A percentile compares a stretch with the other conserved stretches of the same genome.
These are phyloP conservation scores for Diplogelasinospora grovesii DNA, from an alignment of 495 filamentous ascomycete species.

Conservation along the genomic window DNA sequence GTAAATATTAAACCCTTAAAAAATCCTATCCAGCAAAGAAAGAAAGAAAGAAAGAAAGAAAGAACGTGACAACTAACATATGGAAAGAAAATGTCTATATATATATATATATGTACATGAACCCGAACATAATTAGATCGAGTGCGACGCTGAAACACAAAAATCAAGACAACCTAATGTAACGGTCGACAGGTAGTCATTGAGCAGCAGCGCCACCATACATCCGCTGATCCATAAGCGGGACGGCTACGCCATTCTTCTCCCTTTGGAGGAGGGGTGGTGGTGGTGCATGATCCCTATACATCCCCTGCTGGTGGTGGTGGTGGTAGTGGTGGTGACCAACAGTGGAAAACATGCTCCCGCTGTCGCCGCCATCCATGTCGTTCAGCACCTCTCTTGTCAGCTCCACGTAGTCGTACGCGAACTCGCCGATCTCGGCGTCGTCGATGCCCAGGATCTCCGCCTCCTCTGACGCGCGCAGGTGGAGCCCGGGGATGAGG, in stretches of 20 bases:
- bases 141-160: no score
- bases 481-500: slow-evolving; percentile 72
- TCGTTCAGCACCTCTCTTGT: slow-evolving; percentile 73
- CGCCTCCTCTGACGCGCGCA: slow-evolving; percentile 75
- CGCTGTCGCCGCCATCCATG: slow-evolving; percentile 37
- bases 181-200: not conserved
- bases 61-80: not conserved
- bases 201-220: slow-evolving; percentile 3
- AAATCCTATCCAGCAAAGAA: no score
- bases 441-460: slow-evolving; percentile 93
- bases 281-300: not conserved
- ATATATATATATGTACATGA: no score
- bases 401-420: slow-evolving; percentile 94
- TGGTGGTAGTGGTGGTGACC: slow-evolving; percentile 1
- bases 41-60: no score
- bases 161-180: no score
- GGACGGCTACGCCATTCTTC: slow-evolving; percentile 13
- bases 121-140: no score
- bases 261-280: slow-evolving; percentile 6
- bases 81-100: not conserved
- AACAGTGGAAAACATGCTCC: slow-evolving; percentile 27
- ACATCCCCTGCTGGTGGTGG: not conserved
- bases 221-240: slow-evolving; percentile 12
- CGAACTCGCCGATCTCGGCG: slow-evolving; percentile 94
- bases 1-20: no score